These are phyloP conservation scores for Picea glauca DNA, from an alignment of 75 land plant species.

Conservation along the genomic window DNA sequence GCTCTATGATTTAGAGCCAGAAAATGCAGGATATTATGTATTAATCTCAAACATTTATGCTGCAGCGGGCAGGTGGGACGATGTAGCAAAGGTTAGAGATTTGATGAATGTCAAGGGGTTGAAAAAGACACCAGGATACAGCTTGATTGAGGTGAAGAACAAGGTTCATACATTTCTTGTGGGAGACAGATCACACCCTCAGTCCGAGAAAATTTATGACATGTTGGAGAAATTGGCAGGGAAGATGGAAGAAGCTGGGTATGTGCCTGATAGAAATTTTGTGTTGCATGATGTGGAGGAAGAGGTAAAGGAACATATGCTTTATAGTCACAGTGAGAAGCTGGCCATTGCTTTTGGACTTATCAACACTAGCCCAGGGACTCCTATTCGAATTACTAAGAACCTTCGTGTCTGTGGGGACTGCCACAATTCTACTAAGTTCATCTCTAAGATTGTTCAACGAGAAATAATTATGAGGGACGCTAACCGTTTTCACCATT, in stretches of 20 bases:
- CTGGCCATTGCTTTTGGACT: not conserved
- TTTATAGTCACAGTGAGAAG: not conserved
- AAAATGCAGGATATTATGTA: conserved; percentile 10
- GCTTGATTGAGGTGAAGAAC: conserved; percentile 38
- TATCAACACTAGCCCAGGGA: not conserved
- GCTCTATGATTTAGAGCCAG: conserved; percentile 4
- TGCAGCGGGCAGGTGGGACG: conserved; percentile 9
- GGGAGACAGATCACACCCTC: conserved; percentile 34
- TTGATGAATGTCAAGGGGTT: conserved; percentile 19
- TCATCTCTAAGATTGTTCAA: not conserved
- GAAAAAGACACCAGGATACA: conserved; percentile 53
- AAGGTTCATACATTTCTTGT: conserved; percentile 37
- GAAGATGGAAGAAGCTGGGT: conserved; percentile 1
- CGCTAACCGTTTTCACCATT: not conserved
- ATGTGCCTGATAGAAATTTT: not conserved
- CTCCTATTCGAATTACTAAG: not conserved
- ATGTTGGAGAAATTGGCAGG: conserved; percentile 14
- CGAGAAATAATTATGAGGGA: not conserved
- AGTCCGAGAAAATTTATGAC: conserved; percentile 8
- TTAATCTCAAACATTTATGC: conserved; percentile 2
- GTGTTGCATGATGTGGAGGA: not conserved
- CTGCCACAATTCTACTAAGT: not conserved
- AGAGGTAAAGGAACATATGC: not conserved
- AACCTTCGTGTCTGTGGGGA: not conserved
- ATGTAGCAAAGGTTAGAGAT: conserved; percentile 14